Evolutionary conservation across 1,139 yeast genomes (phyloP), one percentile per base, ranked within the genome.

Genomic region (Zygoascus meyerae): DNA sequence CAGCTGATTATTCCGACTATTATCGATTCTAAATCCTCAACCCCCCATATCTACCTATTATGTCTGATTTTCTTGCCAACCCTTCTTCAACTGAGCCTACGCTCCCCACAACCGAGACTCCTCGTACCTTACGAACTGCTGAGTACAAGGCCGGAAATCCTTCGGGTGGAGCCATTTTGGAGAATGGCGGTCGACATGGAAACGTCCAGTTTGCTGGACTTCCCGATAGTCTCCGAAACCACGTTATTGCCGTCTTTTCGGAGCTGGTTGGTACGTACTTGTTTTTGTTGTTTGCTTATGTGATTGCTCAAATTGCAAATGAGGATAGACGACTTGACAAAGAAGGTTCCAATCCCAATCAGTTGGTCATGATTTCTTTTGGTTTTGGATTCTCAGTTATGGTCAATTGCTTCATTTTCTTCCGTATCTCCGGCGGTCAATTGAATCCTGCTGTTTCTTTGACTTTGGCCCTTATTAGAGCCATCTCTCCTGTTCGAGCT

Each of bases 351-450:
- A 77, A 80, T 60, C 90, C 95, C 41, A 72, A 77, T 47, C 80
- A 77, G 64, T 69, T 85, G 58, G 74, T 84, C 12, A 83, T 86
- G 89, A 87, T 87, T 60, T 72, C 95, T 3, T 75, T 84, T 48
- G 95, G 95, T 58, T 87, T 87, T 68, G 95, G 95, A 52, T 84
- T 86, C 61, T 82, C 89, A 56, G 87, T 87, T 50, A 78, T 84
- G 79, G 80, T 83, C 59, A 78, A 78, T 53, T 86, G 85, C 44
- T 81, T 83, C 63, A 71, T 82, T 62, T 82, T 86, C 60, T 84
- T 77, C 69, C 79, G 90, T 66, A 77, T 86, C 52, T 83, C 94
- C 44, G 95, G 95, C 62, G 95, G 95, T 70, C 86, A 86, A 68
- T 76, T 86, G 64, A 87, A 87, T 71, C 96, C 96, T 9, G 90